Evolutionary conservation across 129 eudicot species (phyloP).

Genomic region (Artemisia annua): DNA sequence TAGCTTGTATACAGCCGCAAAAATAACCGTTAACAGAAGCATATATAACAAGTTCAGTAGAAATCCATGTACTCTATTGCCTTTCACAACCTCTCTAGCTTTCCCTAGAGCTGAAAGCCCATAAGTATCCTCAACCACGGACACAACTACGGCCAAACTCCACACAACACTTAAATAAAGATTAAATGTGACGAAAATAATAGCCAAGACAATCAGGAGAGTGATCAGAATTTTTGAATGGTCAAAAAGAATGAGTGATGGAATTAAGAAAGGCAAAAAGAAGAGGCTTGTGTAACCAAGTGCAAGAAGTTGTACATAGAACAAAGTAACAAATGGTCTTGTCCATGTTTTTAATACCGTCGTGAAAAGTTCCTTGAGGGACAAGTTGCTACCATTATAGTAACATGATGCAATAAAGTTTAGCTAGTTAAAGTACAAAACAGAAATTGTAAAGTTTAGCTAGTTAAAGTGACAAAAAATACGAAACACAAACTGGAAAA

Average conservation of each 20-base stretch:
- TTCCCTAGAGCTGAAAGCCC: constrained; percentile 35
- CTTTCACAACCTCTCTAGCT: constrained; percentile 36
- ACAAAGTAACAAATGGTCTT: constrained; percentile 37
- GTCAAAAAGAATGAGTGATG: constrained; percentile 25
- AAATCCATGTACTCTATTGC: constrained; percentile 36
- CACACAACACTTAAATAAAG: constrained; percentile 39
- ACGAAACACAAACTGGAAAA: too few relatives aligned
- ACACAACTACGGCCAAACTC: constrained; percentile 36
- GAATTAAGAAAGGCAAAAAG: constrained; percentile 20
- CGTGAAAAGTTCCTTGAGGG: constrained; percentile 32
- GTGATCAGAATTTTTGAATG: not conserved
- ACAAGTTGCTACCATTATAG: constrained; percentile 24
- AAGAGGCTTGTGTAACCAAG: constrained; percentile 25
- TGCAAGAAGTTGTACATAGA: constrained; percentile 25
- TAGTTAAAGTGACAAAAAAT: too few relatives aligned
- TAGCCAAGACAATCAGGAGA: too few relatives aligned
- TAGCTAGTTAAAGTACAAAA: too few relatives aligned
- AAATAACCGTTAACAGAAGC: not conserved
- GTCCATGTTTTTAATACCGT: constrained; percentile 37
- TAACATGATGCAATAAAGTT: constrained; percentile 32
- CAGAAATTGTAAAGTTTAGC: too few relatives aligned
- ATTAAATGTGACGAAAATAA: not conserved
- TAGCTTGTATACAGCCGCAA: not conserved
- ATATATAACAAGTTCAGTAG: constrained; percentile 1
- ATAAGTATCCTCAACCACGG: constrained; percentile 44